Percentiles rank a stretch among this genome's conserved stretches.
Conservation (phyloP, 78 protist species). For the Creolimax fragrantissima region DNA sequence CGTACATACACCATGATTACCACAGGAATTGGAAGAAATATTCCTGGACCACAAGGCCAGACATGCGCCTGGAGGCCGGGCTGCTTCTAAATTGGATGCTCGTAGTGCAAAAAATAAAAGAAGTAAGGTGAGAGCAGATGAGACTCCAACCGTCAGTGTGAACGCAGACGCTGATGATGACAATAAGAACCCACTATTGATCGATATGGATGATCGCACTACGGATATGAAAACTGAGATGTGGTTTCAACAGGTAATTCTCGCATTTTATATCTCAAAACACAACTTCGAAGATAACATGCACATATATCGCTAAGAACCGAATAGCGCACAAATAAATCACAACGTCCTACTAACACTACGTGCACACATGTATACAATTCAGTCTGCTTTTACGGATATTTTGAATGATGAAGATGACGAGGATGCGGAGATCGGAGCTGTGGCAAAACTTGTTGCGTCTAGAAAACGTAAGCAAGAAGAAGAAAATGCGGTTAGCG, state of each 20-base stretch:
- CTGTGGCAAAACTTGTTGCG: not conserved
- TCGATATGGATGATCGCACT: not conserved
- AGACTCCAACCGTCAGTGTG: slow-evolving; percentile 6
- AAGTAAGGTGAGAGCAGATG: not conserved
- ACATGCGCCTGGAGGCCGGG: not conserved
- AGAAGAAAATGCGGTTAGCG: not conserved
- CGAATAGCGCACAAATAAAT: too few relatives aligned
- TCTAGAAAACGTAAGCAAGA: not conserved
- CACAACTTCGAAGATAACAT: too few relatives aligned
- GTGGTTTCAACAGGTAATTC: not conserved
- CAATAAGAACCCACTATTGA: not conserved
- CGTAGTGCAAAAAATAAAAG: not conserved
- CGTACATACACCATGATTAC: too few relatives aligned
- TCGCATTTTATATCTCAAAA: not conserved
- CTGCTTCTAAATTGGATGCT: not conserved
- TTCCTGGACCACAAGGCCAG: not conserved
- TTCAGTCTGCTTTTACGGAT: not conserved
- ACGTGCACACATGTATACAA: too few relatives aligned
- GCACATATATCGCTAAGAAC: too few relatives aligned
- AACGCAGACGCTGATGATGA: not conserved
- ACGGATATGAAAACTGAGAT: not conserved
- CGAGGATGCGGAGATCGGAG: not conserved
- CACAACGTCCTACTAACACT: too few relatives aligned
- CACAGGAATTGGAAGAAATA: slow-evolving; percentile 1
- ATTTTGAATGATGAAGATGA: not conserved